phyloP scores from a whole-genome alignment of 2,329 filamentous ascomycete species.

The Seiridium cupressi region DNA sequence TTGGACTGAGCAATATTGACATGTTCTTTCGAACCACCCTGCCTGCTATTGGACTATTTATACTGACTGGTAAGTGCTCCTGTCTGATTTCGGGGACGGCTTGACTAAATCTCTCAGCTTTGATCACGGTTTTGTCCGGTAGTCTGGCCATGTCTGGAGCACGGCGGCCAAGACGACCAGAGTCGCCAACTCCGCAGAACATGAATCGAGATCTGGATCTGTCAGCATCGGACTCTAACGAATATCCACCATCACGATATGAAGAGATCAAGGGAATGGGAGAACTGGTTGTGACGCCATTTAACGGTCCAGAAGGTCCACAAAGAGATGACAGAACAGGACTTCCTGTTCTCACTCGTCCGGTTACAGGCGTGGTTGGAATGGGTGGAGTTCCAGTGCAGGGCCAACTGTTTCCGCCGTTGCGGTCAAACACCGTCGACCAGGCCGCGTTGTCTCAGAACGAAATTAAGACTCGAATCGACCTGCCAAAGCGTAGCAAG shows the following conservation, averaged over 20 bases:
- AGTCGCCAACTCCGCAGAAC: constrained; percentile 37
- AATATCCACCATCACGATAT: constrained; percentile 44
- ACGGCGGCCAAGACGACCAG: constrained; percentile 29
- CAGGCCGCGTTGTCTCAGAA: constrained; percentile 13
- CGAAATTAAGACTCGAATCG: constrained; percentile 11
- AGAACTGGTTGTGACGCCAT: constrained; percentile 33
- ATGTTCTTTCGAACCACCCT: constrained; percentile 47
- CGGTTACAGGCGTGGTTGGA: constrained; percentile 31
- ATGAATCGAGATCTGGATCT: constrained; percentile 35
- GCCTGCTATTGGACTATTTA: constrained; percentile 47
- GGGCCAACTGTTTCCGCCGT: constrained; percentile 40
- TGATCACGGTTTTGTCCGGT: constrained; percentile 38
- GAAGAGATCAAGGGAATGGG: constrained; percentile 47
- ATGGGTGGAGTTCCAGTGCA: constrained; percentile 37
- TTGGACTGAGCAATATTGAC: constrained; percentile 42
- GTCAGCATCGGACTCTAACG: constrained; percentile 38
- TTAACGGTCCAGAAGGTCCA: constrained; percentile 27
- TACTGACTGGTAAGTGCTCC: constrained; percentile 45
- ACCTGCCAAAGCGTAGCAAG: constrained; percentile 12
- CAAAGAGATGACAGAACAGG: constrained; percentile 15
- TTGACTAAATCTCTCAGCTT: constrained; percentile 24
- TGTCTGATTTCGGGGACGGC: background rate
- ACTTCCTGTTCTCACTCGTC: constrained; percentile 36
- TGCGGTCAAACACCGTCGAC: constrained; percentile 24
- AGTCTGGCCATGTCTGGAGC: constrained; percentile 28